A percentile compares a stretch with the other conserved stretches of the same genome.
Evolutionary conservation across 148 eudicot genomes (phyloP).

Genomic region (Arbutus unedo): DNA sequence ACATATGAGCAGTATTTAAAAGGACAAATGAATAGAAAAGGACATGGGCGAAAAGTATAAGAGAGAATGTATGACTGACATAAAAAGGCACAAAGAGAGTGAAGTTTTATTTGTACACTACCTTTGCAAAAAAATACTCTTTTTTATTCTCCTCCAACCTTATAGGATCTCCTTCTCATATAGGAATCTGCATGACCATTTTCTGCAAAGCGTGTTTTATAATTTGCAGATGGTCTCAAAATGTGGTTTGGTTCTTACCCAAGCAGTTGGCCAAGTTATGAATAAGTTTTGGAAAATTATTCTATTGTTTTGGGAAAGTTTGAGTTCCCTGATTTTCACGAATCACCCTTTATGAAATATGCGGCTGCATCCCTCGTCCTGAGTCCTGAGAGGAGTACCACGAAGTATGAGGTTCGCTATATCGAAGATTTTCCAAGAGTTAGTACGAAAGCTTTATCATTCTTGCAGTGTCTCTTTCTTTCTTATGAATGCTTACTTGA

Average conservation of each 20-base stretch:
- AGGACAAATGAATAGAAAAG: not conserved
- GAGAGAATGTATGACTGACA: not conserved
- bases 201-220: not conserved
- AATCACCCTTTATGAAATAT: not conserved
- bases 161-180: not conserved
- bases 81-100: not conserved
- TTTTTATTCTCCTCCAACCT: not conserved
- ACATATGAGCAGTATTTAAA: not conserved
- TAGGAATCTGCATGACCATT: not conserved
- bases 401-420: not conserved
- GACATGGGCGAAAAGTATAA: not conserved
- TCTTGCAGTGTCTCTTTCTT: not conserved
- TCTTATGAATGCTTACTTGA: not conserved
- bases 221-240: not conserved
- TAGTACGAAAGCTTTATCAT: not conserved
- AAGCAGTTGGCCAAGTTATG: not conserved
- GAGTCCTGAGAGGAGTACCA: not conserved
- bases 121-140: not conserved
- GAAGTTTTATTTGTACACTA: not conserved
- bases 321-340: not conserved
- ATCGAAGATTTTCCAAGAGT: not conserved
- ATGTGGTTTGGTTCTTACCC: not conserved
- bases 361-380: not conserved
- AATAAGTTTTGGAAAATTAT: not conserved
- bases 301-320: not conserved